Base-by-base conservation (phyloP, 768 basidiomycete genomes). In the Termitomyces sp. region DNA sequence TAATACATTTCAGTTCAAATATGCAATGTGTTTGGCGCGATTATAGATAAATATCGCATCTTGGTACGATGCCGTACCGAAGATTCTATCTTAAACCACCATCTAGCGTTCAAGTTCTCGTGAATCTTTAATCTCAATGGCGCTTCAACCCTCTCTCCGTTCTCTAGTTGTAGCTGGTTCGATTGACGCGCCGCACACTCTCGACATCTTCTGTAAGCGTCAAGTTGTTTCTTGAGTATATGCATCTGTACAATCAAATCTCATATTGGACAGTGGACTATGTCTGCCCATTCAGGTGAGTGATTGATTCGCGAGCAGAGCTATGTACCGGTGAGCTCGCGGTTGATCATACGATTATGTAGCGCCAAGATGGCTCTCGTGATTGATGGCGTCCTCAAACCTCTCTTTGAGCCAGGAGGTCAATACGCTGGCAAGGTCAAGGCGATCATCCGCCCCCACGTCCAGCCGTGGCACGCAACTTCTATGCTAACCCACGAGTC, bases 401-500 rank as follows among this genome's bases (percentile, higher is more conserved):
- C 88, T 24, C 70, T 82, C 60, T 67, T 92, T 48, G 76, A 75
- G 16, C 65, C 76, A 22, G 81, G 80, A 12, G 89, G 88, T 8
- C 78, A 80, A 67, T 89, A 90, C 67, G 76, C 74, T 14, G 88
- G 87, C 27, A 89, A 87, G 70, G 83, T 93, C 61, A 91, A 91
- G 72, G 74, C 81, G 39, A 84, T 91, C 67, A 78, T 89, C 67
- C 77, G 89, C 48, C 79, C 78, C 42, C 88, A 89, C 61, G 86
- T 89, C 22, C 88, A 90, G 68, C 87, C 89, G 0, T 93, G 92
- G 92, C 92, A 93, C 64, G 80, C 72, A 0, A 73, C 82, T n/a
- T 90, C 90, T 0, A 90, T 85, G 0, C 78, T 88, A 52, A 83
- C 85, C 3, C 89, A 91, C 61, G 95, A 97, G 73, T 90, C 93